Percentiles rank a stretch among this genome's conserved stretches.
These are phyloP conservation scores for Geranomyces michiganensis DNA, from an alignment of 192 early-diverging fungal species.

Conservation along the genomic window DNA sequence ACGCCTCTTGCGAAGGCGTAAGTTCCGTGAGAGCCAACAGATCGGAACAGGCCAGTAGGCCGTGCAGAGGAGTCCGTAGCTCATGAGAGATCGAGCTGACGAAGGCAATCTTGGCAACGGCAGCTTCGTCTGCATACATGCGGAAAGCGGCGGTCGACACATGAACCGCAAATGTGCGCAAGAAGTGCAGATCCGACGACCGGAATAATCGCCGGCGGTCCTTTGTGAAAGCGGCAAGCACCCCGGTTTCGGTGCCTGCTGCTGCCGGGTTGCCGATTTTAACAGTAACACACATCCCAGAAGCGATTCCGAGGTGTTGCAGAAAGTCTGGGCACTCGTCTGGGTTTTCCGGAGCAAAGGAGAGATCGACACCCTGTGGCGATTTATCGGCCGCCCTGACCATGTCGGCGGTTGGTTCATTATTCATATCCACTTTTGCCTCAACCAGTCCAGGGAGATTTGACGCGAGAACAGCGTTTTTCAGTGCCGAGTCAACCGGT, in stretches of 20 bases:
- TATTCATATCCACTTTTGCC: not conserved
- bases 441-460: constrained; percentile 6
- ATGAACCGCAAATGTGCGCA: constrained; percentile 53
- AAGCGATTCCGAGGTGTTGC: not conserved
- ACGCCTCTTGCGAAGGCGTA: constrained; percentile 36
- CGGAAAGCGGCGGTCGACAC: constrained; percentile 48
- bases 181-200: constrained; percentile 46
- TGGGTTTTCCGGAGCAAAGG: not conserved
- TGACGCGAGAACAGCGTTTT: not conserved
- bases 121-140: constrained; percentile 49
- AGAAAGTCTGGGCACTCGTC: constrained; percentile 6
- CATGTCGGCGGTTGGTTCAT: constrained; percentile 2
- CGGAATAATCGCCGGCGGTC: constrained; percentile 45
- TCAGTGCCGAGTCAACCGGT: not conserved
- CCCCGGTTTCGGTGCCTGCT: constrained; percentile 17
- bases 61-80: constrained; percentile 57
- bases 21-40: constrained; percentile 36
- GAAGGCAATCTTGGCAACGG: constrained; percentile 53
- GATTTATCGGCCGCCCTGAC: not conserved
- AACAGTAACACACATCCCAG: constrained; percentile 7
- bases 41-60: constrained; percentile 53
- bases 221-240: constrained; percentile 37
- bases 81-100: constrained; percentile 54
- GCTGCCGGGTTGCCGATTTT: not conserved
- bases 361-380: constrained; percentile 10